Evolutionary conservation across 345 rosid genomes (phyloP).

Genomic region (Combretum micranthum): DNA sequence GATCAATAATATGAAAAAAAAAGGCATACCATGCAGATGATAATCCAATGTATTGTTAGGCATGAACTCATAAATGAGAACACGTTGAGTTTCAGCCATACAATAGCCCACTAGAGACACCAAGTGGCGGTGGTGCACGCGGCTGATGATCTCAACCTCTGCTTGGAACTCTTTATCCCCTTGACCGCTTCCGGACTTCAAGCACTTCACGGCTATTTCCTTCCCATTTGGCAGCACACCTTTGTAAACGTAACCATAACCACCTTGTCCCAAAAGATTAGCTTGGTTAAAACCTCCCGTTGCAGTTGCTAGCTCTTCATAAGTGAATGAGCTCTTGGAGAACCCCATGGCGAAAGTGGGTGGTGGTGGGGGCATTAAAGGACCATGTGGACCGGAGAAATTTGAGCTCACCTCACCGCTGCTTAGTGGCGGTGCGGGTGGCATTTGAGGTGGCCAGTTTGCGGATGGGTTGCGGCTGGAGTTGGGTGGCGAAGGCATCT

Average conservation of each 20-base stretch:
- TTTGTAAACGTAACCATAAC: constrained; percentile 81
- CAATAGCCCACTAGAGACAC: constrained; percentile 88
- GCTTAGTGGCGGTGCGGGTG: constrained; percentile 13
- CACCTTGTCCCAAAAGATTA: constrained; percentile 75
- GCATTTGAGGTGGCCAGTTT: constrained; percentile 9
- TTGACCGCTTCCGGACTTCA: constrained; percentile 73
- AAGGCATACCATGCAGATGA: constrained; percentile 57
- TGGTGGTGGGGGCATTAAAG: constrained; percentile 40
- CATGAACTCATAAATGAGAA: constrained; percentile 69
- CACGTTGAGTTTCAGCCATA: constrained; percentile 42
- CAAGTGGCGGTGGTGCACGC: constrained; percentile 89
- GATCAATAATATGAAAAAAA: no score
- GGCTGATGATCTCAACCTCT: constrained; percentile 87
- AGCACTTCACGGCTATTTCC: constrained; percentile 80
- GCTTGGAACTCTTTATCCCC: constrained; percentile 79
- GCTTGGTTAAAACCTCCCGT: constrained; percentile 56
- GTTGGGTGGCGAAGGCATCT: constrained; percentile 5
- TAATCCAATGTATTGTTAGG: constrained; percentile 71
- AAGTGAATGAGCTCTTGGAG: constrained; percentile 55
- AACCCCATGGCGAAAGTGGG: constrained; percentile 44
- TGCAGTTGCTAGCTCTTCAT: constrained; percentile 61
- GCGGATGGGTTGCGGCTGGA: neutral
- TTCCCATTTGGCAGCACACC: constrained; percentile 70
- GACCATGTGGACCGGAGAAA: constrained; percentile 38
- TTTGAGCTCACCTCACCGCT: constrained; percentile 42